Evolutionary conservation across 768 basidiomycete species (phyloP), one percentile per base, ranked within the genome.

Genomic region (Agrocybe praecox): DNA sequence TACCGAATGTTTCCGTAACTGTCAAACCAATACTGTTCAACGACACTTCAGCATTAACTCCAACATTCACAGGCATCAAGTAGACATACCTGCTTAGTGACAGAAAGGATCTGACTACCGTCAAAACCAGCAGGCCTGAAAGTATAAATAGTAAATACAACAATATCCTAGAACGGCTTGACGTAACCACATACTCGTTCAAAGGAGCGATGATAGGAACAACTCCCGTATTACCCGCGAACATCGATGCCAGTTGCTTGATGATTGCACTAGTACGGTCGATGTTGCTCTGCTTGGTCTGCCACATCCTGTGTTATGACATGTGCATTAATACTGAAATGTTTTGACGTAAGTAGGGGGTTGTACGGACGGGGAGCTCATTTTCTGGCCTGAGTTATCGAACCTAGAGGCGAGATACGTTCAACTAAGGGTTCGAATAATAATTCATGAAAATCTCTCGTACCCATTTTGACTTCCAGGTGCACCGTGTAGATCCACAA

Each of bases 401-500:
- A 84, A 94, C 19, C 91, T 90, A 64, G 0, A 51, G n/a, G 53
- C 11, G 47, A 46, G 34, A 56, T 9, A 57, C 46, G 17, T 23
- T 32, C 47, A n/a, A 55, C 44, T 29, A 47, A n/a, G 36, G 23
- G 26, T 33, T 42, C 36, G 55, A 54, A 21, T 18, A 42, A 17
- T 26, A 17, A 44, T 43, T 17, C 21, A 51, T 23, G 32, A 52
- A 57, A 19, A 46, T 33, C 15, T 53, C n/a, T 18, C 29, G 70
- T 55, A 88, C 89, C 85, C 90, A 61, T 92, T 92, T 71, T 94
- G 90, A 67, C 88, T 90, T 15, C 94, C 94, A 1, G 94, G 91
- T 26, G 84, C 92, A 69, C 85, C 85, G 59, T 88, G 86, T 1
- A 92, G 80, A 73, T 95, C 94, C 36, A 96, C 68, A 46, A 96